phyloP scores from a whole-genome alignment of 495 filamentous ascomycete genomes.

The Neurospora africana region DNA sequence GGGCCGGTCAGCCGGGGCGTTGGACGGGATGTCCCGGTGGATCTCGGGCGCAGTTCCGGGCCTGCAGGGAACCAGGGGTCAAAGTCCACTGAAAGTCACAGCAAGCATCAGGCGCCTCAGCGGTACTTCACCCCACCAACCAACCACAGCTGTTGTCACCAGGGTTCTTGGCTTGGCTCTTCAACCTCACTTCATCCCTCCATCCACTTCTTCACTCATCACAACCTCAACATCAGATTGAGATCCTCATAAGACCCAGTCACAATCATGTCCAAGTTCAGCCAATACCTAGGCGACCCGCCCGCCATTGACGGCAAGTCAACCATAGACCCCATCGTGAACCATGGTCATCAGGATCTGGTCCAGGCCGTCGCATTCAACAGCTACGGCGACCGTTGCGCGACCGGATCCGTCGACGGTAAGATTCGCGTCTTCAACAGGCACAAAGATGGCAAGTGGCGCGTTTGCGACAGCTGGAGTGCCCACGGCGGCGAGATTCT shows the following conservation, averaged over 20 bases:
- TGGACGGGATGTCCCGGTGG: neutral
- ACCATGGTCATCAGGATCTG: conserved; percentile 57
- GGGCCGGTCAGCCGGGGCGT: neutral
- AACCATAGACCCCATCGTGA: conserved; percentile 36
- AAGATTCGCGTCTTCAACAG: conserved; percentile 85
- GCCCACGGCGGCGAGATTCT: conserved; percentile 87
- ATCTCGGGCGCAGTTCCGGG: neutral
- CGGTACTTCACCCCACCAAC: neutral
- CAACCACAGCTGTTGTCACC: neutral
- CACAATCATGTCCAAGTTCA: conserved; percentile 12
- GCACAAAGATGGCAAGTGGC: conserved; percentile 66
- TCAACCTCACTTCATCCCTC: neutral
- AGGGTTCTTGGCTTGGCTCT: neutral
- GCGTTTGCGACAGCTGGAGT: conserved; percentile 74
- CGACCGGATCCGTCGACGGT: conserved; percentile 85
- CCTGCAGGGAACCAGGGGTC: neutral
- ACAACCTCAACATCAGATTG: neutral
- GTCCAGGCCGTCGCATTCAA: conserved; percentile 61
- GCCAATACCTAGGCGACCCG: conserved; percentile 53
- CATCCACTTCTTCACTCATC: neutral
- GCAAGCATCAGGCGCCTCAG: neutral
- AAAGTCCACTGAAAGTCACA: neutral
- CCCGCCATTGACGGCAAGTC: conserved; percentile 67
- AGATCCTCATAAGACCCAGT: neutral
- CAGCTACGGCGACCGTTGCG: conserved; percentile 79